Percentiles rank a stretch among this genome's conserved stretches.
Conservation (phyloP, 257 asterid genomes). For the Haberlea rhodopensis region DNA sequence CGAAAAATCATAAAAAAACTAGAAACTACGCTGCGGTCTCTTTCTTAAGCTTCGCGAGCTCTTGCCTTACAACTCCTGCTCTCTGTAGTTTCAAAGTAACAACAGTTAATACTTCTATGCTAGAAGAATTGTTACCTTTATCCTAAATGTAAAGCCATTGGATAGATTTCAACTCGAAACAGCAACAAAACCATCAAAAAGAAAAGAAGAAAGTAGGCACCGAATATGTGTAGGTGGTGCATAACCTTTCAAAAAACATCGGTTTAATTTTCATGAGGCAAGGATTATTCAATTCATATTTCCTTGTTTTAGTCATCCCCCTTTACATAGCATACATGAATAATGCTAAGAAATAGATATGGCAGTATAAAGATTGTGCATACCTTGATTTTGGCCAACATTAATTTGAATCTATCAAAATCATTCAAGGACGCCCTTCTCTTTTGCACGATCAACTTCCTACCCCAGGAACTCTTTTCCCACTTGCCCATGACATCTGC, state of each 20-base stretch:
- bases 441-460: constrained; percentile 30
- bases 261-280: not conserved
- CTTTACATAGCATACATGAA: not conserved
- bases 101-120: not conserved
- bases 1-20: no score
- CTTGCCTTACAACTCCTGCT: not conserved
- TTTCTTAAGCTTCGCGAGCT: not conserved
- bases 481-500: constrained; percentile 32
- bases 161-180: no score
- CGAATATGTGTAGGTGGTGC: not conserved
- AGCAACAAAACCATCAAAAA: not conserved
- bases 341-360: not conserved
- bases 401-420: constrained; percentile 9
- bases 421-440: constrained; percentile 32
- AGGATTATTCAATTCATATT: not conserved
- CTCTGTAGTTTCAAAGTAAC: not conserved
- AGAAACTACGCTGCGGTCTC: not conserved
- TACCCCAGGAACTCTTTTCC: constrained; percentile 28
- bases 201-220: no score
- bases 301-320: not conserved
- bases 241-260: not conserved
- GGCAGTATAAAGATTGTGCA: not conserved
- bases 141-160: not conserved
- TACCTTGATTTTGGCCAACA: constrained; percentile 27
- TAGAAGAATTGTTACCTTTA: not conserved